Percentiles rank a stretch among this genome's conserved stretches.
Evolutionary conservation across 306 rosid species (phyloP).

Genomic region (Quercus wislizeni): DNA sequence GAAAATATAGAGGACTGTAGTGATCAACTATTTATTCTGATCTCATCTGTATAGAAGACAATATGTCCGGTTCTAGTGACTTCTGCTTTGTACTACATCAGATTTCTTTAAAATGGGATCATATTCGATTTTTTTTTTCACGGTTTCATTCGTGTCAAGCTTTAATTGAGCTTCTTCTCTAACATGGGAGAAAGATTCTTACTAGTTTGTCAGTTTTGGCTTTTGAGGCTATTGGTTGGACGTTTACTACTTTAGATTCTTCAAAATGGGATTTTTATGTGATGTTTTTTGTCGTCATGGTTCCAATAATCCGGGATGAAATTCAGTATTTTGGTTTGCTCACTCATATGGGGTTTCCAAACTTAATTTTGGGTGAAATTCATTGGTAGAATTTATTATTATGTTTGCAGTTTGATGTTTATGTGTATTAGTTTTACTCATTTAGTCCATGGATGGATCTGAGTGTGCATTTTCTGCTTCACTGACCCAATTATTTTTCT

Average conservation of each 20-base stretch:
- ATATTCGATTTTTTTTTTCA: not conserved
- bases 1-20: not conserved
- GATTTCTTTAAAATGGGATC: slow-evolving; percentile 12
- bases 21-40: slow-evolving; percentile 3
- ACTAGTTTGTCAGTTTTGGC: not conserved
- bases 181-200: not conserved
- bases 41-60: not conserved
- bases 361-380: not conserved
- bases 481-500: not conserved
- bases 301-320: not conserved
- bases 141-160: slow-evolving; percentile 1
- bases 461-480: not conserved
- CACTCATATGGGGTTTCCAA: not conserved
- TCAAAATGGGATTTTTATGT: not conserved
- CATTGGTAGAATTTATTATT: not conserved
- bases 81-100: not conserved
- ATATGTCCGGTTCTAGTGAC: slow-evolving; percentile 2
- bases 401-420: not conserved
- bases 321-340: not conserved
- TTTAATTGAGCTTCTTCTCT: not conserved
- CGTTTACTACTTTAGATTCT: not conserved
- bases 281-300: slow-evolving; percentile 16
- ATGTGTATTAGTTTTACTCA: not conserved
- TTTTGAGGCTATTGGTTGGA: not conserved
- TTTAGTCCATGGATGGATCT: not conserved